These are phyloP conservation scores for Metarhizium sp. DNA, from an alignment of 2,329 filamentous ascomycete species.

Conservation along the genomic window DNA sequence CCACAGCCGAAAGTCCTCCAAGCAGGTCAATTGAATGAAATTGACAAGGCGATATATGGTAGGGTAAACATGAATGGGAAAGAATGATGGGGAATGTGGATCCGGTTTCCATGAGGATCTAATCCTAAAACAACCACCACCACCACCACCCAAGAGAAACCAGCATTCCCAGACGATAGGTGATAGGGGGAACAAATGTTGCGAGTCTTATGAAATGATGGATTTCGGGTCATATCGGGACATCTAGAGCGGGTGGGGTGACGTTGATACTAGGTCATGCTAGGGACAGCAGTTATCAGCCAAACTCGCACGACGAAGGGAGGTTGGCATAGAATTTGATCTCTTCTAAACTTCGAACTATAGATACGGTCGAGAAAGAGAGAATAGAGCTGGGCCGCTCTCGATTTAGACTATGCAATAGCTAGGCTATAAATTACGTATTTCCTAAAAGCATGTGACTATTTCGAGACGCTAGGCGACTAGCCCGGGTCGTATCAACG, in stretches of 20 bases:
- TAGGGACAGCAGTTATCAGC: slow-evolving; percentile 1
- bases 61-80: neutral
- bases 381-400: slow-evolving; percentile 1
- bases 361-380: neutral
- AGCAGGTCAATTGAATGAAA: slow-evolving; percentile 20
- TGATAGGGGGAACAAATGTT: neutral
- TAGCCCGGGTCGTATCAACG: too few relatives aligned
- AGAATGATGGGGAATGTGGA: neutral
- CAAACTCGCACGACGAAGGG: neutral
- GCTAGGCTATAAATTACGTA: neutral
- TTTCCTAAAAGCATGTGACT: neutral
- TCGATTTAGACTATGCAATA: neutral
- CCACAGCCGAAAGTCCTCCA: slow-evolving; percentile 24
- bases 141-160: too few relatives aligned
- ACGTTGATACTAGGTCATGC: neutral
- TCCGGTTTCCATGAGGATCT: neutral
- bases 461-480: too few relatives aligned
- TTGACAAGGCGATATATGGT: neutral
- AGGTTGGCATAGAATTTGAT: slow-evolving; percentile 5
- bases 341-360: neutral
- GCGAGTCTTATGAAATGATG: neutral
- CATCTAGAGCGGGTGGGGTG: neutral
- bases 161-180: neutral
- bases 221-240: neutral
- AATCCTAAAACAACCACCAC: neutral